phyloP scores from a whole-genome alignment of 768 basidiomycete genomes.

The Naganishia onofrii region DNA sequence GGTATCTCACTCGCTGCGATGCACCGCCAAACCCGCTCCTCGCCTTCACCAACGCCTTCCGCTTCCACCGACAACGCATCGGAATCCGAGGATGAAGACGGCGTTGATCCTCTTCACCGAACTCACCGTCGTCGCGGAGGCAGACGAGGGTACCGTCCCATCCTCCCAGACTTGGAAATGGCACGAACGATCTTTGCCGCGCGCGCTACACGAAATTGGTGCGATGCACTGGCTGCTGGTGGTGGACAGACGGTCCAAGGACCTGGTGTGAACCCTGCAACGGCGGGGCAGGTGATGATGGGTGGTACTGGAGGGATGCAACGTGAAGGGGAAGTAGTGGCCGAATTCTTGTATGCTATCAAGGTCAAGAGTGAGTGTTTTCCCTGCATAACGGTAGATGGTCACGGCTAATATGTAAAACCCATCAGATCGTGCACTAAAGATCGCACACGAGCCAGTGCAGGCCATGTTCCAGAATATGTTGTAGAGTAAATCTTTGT shows the following conservation, averaged over 20 bases:
- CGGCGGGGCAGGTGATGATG: slow-evolving; percentile 32
- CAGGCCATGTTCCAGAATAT: slow-evolving; percentile 24
- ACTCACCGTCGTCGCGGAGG: no score
- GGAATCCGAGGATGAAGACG: no score
- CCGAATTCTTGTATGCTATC: slow-evolving; percentile 28
- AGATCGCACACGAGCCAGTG: slow-evolving; percentile 19
- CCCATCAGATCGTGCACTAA: slow-evolving; percentile 9
- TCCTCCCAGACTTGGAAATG: slow-evolving; percentile 27
- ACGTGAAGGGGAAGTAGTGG: slow-evolving; percentile 30
- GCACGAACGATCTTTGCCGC: slow-evolving; percentile 25
- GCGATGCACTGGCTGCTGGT: slow-evolving; percentile 27
- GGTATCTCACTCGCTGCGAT: slow-evolving; percentile 25
- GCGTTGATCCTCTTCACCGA: no score
- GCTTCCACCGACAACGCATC: not conserved
- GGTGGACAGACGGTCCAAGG: slow-evolving; percentile 29
- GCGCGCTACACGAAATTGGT: slow-evolving; percentile 24
- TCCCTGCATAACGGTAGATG: no score
- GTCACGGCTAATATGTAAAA: not conserved
- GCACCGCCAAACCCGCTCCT: slow-evolving; percentile 24
- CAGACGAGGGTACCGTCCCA: slow-evolving; percentile 19
- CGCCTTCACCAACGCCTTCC: slow-evolving; percentile 26
- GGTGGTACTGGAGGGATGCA: slow-evolving; percentile 30
- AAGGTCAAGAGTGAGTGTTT: slow-evolving; percentile 27
- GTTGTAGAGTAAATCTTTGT: not conserved
- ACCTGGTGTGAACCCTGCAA: slow-evolving; percentile 29